Percentiles rank a stretch among this genome's conserved stretches.
phyloP scores from a whole-genome alignment of 78 protist genomes.

The Mastigamoeba balamuthi region DNA sequence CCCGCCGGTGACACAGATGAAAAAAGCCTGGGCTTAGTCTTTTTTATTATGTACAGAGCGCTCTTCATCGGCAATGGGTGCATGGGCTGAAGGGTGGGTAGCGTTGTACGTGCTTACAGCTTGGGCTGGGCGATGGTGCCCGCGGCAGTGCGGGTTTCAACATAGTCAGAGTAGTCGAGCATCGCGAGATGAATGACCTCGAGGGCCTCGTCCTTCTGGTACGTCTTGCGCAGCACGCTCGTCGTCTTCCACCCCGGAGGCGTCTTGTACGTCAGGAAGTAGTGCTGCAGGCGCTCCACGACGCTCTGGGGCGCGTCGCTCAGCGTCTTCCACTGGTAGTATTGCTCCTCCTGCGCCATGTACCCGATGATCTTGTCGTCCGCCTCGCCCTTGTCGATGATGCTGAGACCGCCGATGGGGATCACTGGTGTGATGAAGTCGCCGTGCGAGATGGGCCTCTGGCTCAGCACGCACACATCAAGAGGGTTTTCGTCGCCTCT shows the following conservation, averaged over 20 bases:
- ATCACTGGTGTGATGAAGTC: neutral
- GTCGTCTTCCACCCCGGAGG: neutral
- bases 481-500: neutral
- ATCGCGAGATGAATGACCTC: neutral
- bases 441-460: neutral
- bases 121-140: no score
- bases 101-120: no score
- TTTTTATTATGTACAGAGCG: no score
- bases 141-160: no score
- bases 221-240: neutral
- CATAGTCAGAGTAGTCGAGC: neutral
- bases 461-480: neutral
- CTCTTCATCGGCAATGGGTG: no score
- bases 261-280: neutral
- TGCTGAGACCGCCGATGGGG: neutral
- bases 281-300: neutral
- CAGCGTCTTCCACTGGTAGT: neutral
- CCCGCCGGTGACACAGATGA: no score
- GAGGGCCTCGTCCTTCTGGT: neutral
- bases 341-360: neutral
- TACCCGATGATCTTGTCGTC: conserved; percentile 3
- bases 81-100: no score
- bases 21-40: no score
- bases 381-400: neutral
- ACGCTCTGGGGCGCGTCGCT: neutral